Base-by-base conservation (phyloP, 768 basidiomycete genomes). In the Kwoniella botswanensis region DNA sequence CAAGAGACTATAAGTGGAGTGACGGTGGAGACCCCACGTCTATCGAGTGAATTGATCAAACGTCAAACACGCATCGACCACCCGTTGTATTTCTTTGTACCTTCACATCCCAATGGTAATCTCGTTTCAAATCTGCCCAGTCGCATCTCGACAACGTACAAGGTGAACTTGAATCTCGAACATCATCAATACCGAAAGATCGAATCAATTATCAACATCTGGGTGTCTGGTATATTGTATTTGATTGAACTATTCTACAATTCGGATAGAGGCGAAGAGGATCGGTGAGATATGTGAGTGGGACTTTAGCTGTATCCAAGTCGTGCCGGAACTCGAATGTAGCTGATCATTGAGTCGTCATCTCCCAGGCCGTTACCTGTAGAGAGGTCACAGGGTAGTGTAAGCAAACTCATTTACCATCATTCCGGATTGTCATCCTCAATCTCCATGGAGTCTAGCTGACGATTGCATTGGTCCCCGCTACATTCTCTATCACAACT, bases 361-460 rank as follows among this genome's bases (percentile, higher is more conserved):
- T 50, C 0, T 15, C 0, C 12, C 26, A 79, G 75, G 78, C 78
- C 78, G 0, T 65, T 79, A 22, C 78, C 78, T 7, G 78, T 79
- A 11, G 78, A 79, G 62, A 53, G 73, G 63, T 79, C 78, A 0
- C 78, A 79, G 71, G 78, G 78, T 6, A 73, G 71, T 55, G 78
- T 79, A 58, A 66, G 78, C 69, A 22, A 12, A 12, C 3, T 42
- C 41, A 26, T 42, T 43, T 2, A 53, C 12, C 29, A 35, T 50
- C 22, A 9, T 57, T 55, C 52, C 35, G 1, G 6, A 0, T 35
- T 7, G 35, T 6, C 1, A 35, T 35, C 35, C 35, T 35, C 35
- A 35, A 0, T 1, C 0, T 35, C 35, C 0, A 35, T 35, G 35
- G 35, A 35, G 35, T 35, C 35, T 6, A 35, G 35, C 35, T 35